A percentile compares a stretch with the other conserved stretches of the same genome.
Conservation (phyloP, 2,329 filamentous ascomycete genomes). For the Claviceps paspali region DNA sequence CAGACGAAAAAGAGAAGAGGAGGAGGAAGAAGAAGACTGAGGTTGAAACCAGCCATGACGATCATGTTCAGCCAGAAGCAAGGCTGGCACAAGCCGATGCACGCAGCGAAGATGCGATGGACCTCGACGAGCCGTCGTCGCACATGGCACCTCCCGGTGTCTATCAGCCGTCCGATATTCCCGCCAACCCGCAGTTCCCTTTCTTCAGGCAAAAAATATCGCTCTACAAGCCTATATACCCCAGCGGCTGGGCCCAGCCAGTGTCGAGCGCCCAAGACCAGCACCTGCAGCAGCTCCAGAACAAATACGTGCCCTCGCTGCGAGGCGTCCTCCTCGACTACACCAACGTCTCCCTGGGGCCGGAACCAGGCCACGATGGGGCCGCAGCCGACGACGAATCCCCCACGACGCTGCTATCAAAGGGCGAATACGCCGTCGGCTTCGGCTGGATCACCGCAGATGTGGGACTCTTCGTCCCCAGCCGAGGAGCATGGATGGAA, state of each 20-base stretch:
- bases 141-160: conserved; percentile 17
- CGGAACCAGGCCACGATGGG: conserved; percentile 35
- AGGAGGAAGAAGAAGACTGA: conserved; percentile 11
- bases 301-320: conserved; percentile 60
- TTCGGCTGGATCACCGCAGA: conserved; percentile 84
- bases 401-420: conserved; percentile 31
- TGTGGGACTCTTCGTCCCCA: conserved; percentile 68
- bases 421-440: conserved; percentile 73
- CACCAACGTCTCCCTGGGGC: conserved; percentile 50
- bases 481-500: conserved; percentile 57
- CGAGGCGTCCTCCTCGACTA: conserved; percentile 63
- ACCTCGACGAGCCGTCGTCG: conserved; percentile 19
- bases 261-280: conserved; percentile 58
- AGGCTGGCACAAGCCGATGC: not conserved
- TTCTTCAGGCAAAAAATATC: conserved; percentile 70
- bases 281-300: conserved; percentile 58
- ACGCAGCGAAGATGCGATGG: conserved; percentile 19
- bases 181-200: conserved; percentile 39
- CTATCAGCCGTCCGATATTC: conserved; percentile 23
- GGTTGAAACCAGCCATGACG: conserved; percentile 11
- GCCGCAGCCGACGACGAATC: conserved; percentile 33
- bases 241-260: conserved; percentile 53
- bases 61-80: not conserved
- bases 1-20: conserved; percentile 18
- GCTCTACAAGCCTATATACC: conserved; percentile 62